Conservation (phyloP, 2,329 filamentous ascomycete species). For the Hymenoscyphus fructigenus region DNA sequence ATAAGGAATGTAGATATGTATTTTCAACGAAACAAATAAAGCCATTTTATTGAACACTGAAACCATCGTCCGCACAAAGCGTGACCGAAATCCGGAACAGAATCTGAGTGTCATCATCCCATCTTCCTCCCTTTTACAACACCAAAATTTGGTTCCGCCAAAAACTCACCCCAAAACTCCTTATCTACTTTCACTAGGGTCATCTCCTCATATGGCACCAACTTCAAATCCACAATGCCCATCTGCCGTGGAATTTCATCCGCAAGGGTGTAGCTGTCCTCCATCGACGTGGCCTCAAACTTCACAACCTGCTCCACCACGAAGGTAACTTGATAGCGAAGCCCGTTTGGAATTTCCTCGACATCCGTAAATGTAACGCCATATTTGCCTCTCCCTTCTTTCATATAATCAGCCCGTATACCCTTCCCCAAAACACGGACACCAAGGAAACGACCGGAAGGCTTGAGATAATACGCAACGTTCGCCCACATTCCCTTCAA, state of each 20-base stretch:
- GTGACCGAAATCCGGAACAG: too few species aligned
- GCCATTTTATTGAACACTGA: too few species aligned
- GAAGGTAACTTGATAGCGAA: background rate
- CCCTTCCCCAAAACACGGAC: background rate
- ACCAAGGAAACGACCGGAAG: background rate
- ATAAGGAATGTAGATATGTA: too few species aligned
- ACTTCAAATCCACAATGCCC: slow-evolving; percentile 1
- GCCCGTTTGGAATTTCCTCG: background rate
- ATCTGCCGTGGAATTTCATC: background rate
- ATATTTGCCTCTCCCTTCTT: background rate
- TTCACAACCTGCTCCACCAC: background rate
- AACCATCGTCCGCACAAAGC: too few species aligned
- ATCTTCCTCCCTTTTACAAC: background rate
- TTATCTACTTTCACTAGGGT: background rate
- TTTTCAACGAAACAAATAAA: too few species aligned
- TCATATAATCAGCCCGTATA: background rate
- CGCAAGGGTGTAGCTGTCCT: background rate
- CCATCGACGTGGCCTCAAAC: slow-evolving; percentile 5
- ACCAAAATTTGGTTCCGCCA: background rate
- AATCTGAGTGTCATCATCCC: too few species aligned
- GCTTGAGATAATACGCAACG: slow-evolving; percentile 6
- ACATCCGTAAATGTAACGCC: background rate
- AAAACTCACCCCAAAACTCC: slow-evolving; percentile 3
- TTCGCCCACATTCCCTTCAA: slow-evolving; percentile 5
- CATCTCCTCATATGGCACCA: slow-evolving; percentile 4